These are phyloP conservation scores for Dimocarpus longan DNA, from an alignment of 345 rosid genomes.

Conservation along the genomic window DNA sequence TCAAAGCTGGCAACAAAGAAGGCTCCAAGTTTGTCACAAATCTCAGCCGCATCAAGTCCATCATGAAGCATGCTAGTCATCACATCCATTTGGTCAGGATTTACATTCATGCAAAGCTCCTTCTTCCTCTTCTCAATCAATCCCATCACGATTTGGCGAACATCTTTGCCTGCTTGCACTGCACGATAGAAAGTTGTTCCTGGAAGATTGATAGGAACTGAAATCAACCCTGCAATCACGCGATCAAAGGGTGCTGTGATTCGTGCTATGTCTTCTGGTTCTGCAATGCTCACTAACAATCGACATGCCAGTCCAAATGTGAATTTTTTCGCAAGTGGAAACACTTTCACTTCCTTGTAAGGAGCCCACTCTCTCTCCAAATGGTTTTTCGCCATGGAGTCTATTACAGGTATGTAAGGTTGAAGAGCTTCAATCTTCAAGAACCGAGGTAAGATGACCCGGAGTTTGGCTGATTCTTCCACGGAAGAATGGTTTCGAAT, in stretches of 20 bases:
- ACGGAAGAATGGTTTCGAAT: constrained; percentile 2
- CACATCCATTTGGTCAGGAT: constrained; percentile 2
- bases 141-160: constrained; percentile 17
- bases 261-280: constrained; percentile 5
- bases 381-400: constrained; percentile 37
- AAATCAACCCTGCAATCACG: constrained; percentile 28
- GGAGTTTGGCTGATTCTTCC: constrained; percentile 19
- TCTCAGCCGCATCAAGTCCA: constrained; percentile 24
- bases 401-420: constrained; percentile 32
- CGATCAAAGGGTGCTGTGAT: constrained; percentile 23
- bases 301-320: constrained; percentile 35
- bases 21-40: constrained; percentile 22
- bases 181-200: constrained; percentile 30
- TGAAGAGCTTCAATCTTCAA: constrained; percentile 29
- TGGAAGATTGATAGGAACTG: constrained; percentile 36
- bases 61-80: constrained; percentile 24
- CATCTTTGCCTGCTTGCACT: constrained; percentile 24
- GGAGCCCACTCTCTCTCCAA: constrained; percentile 26
- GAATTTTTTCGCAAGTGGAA: constrained; percentile 30
- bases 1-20: constrained; percentile 36
- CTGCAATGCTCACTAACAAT: constrained; percentile 27
- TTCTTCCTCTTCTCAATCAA: constrained; percentile 30
- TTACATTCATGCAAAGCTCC: constrained; percentile 15
- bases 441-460: constrained; percentile 22
- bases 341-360: constrained; percentile 25